phyloP scores from a whole-genome alignment of 1,139 yeast genomes.

The Komagataea norvegica region DNA sequence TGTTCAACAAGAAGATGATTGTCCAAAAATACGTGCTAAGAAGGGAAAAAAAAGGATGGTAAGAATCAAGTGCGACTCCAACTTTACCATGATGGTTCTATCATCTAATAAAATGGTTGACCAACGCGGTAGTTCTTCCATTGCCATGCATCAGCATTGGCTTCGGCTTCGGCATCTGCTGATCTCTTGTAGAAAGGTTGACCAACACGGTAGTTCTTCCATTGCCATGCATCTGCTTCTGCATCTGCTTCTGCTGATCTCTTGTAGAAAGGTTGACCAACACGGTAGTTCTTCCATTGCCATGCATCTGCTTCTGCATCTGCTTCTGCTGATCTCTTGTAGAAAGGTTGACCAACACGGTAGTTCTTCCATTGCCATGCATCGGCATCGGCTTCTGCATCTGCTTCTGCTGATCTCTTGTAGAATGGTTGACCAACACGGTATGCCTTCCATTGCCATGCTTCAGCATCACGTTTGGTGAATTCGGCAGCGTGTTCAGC shows the following conservation, averaged over 20 bases:
- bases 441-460: constrained; percentile 20
- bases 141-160: constrained; percentile 19
- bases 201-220: constrained; percentile 15
- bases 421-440: constrained; percentile 19
- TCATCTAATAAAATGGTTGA: constrained; percentile 17
- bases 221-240: constrained; percentile 21
- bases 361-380: constrained; percentile 12
- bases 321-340: constrained; percentile 12
- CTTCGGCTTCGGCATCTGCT: constrained; percentile 15
- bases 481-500: constrained; percentile 2
- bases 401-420: constrained; percentile 15
- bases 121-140: constrained; percentile 16
- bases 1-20: neutral
- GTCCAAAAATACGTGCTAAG: neutral
- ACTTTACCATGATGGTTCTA: neutral
- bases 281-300: constrained; percentile 7
- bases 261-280: constrained; percentile 11
- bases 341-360: constrained; percentile 11
- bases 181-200: constrained; percentile 19
- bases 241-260: constrained; percentile 20
- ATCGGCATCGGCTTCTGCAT: constrained; percentile 13
- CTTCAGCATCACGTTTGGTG: constrained; percentile 15
- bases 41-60: too few species aligned
- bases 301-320: constrained; percentile 16
- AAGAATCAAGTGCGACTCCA: too few species aligned